These are phyloP conservation scores for Colletotrichum chlorophyti DNA, from an alignment of 2,329 filamentous ascomycete genomes.

Conservation along the genomic window DNA sequence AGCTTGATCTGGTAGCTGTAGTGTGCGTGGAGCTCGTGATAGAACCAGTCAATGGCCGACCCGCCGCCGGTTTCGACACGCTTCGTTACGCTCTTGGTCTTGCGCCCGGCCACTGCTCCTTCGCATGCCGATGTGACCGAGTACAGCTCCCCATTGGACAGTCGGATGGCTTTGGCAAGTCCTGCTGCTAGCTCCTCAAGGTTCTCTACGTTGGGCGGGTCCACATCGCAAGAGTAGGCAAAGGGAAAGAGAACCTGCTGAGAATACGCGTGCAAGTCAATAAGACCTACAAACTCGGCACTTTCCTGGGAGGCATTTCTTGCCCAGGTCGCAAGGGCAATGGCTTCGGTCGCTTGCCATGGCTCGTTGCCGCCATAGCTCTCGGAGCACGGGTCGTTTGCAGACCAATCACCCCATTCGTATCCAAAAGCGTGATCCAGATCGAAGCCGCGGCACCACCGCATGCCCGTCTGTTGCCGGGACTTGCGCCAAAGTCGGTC, in stretches of 20 bases:
- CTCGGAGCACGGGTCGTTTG: slow-evolving; percentile 86
- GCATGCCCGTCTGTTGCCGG: slow-evolving; percentile 79
- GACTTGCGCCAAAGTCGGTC: slow-evolving; percentile 97
- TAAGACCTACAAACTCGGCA: slow-evolving; percentile 79
- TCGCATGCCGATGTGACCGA: slow-evolving; percentile 86
- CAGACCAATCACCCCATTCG: slow-evolving; percentile 67
- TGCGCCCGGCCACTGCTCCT: slow-evolving; percentile 63
- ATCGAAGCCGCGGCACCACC: slow-evolving; percentile 87
- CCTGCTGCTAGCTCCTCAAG: slow-evolving; percentile 89
- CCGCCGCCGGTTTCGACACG: slow-evolving; percentile 78
- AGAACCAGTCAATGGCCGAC: slow-evolving; percentile 93
- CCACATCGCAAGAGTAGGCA: slow-evolving; percentile 78
- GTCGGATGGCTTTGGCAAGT: slow-evolving; percentile 85
- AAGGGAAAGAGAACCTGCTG: slow-evolving; percentile 95
- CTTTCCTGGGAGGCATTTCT: slow-evolving; percentile 77
- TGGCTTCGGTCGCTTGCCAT: slow-evolving; percentile 84
- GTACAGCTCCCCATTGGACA: slow-evolving; percentile 78
- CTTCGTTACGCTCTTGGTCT: slow-evolving; percentile 37
- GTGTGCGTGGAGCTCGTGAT: slow-evolving; percentile 80
- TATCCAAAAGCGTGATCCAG: slow-evolving; percentile 87
- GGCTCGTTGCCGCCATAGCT: slow-evolving; percentile 84
- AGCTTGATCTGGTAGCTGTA: slow-evolving; percentile 96
- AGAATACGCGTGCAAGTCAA: slow-evolving; percentile 94
- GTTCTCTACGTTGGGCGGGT: slow-evolving; percentile 88
- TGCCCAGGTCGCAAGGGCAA: slow-evolving; percentile 80